Evolutionary conservation across 2,329 filamentous ascomycete species (phyloP).

Genomic region (Allantophomopsis lycopodina): DNA sequence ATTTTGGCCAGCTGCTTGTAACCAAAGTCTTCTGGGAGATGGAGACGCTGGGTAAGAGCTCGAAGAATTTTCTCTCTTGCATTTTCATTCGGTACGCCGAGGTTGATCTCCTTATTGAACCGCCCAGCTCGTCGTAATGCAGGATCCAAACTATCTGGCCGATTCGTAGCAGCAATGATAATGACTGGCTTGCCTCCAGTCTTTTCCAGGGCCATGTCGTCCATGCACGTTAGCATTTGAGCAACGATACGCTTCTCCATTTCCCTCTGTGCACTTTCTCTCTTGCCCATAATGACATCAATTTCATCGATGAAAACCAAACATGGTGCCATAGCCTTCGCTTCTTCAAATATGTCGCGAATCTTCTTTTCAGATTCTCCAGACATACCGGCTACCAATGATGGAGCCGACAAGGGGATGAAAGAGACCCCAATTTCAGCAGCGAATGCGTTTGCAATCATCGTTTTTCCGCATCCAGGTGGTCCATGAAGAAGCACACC

Average conservation of each 20-base stretch:
- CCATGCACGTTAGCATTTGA: constrained; percentile 78
- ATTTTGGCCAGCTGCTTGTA: constrained; percentile 62
- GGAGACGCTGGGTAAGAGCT: constrained; percentile 53
- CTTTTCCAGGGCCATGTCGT: constrained; percentile 59
- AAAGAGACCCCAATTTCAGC: constrained; percentile 65
- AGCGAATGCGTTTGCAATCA: constrained; percentile 69
- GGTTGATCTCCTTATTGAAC: constrained; percentile 75
- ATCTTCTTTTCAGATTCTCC: constrained; percentile 83
- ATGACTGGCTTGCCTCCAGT: constrained; percentile 70
- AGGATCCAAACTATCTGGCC: constrained; percentile 75
- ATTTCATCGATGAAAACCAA: constrained; percentile 88
- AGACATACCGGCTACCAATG: constrained; percentile 74
- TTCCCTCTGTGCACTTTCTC: constrained; percentile 70
- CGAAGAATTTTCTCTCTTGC: constrained; percentile 68
- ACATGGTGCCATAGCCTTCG: constrained; percentile 73
- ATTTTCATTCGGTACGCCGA: constrained; percentile 71
- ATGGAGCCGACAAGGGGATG: constrained; percentile 69
- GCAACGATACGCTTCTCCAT: constrained; percentile 82
- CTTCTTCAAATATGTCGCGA: constrained; percentile 76
- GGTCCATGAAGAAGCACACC: constrained; percentile 73
- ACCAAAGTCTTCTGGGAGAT: constrained; percentile 56
- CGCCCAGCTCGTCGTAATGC: constrained; percentile 59
- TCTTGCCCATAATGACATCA: constrained; percentile 78
- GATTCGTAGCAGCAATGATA: constrained; percentile 82
- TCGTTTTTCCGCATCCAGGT: constrained; percentile 77